Conservation (phyloP, 257 asterid genomes). For the Petunia secreta region DNA sequence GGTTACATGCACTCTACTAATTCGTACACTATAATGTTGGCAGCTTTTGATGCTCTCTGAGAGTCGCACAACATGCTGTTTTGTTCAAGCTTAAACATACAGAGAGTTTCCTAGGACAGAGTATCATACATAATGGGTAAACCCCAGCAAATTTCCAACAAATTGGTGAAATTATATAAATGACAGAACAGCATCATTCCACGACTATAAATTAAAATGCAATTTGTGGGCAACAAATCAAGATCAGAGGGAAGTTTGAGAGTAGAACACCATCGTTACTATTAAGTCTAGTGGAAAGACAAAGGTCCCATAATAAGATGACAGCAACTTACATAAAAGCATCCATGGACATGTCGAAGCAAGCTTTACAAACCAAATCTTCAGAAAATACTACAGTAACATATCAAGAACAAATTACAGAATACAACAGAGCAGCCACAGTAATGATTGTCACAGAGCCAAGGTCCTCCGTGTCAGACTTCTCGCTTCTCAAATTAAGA, state of each 20-base stretch:
- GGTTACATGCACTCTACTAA: not conserved
- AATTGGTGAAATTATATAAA: not conserved
- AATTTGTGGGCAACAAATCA: not conserved
- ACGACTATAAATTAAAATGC: not conserved
- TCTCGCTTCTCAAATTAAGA: not conserved
- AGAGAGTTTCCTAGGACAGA: not conserved
- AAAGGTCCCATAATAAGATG: not conserved
- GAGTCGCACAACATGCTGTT: not conserved
- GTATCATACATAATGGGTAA: not conserved
- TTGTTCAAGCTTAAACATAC: not conserved
- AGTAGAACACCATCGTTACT: conserved; percentile 1
- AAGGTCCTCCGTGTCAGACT: not conserved
- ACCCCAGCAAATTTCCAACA: not conserved
- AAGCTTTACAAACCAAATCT: not conserved
- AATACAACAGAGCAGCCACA: not conserved
- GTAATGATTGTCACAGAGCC: not conserved
- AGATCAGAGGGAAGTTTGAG: not conserved
- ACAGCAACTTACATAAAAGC: not conserved
- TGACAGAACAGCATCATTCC: not conserved
- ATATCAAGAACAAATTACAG: not conserved
- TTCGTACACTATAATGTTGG: not conserved
- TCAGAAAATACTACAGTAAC: not conserved
- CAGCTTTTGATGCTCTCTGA: not conserved
- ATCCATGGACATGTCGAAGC: conserved; percentile 19
- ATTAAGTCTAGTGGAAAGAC: not conserved